phyloP scores from a whole-genome alignment of 1,284 basidiomycete genomes.

The Amylostereum areolatum region DNA sequence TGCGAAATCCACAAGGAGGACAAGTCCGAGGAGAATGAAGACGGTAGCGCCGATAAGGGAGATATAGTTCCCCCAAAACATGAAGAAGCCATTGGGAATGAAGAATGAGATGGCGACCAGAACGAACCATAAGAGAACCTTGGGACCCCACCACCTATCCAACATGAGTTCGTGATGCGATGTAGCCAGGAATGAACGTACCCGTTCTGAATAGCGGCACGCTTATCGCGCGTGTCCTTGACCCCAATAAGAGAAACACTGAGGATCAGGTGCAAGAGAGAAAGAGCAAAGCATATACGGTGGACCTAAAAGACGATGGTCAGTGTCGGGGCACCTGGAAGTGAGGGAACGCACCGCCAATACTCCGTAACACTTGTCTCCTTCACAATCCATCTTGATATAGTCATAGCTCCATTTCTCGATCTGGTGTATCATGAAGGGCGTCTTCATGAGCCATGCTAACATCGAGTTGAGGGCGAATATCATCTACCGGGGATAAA shows the following conservation, averaged over 20 bases:
- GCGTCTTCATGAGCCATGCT: constrained; percentile 94
- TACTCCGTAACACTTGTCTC: constrained; percentile 93
- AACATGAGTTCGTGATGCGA: constrained; percentile 2
- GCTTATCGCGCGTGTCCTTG: constrained; percentile 83
- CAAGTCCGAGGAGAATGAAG: constrained; percentile 95
- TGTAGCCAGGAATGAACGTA: constrained; percentile 27
- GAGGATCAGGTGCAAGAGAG: constrained; percentile 85
- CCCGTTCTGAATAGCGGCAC: constrained; percentile 97
- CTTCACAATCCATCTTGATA: constrained; percentile 95
- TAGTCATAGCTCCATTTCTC: constrained; percentile 95
- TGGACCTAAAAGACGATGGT: constrained; percentile 62
- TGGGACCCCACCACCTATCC: constrained; percentile 96
- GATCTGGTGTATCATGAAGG: constrained; percentile 81
- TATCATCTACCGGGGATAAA: constrained; percentile 91
- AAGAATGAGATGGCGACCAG: constrained; percentile 83
- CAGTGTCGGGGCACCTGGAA: background rate
- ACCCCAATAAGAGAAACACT: constrained; percentile 81
- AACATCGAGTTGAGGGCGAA: constrained; percentile 95
- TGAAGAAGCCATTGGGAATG: constrained; percentile 92
- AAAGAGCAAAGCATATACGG: constrained; percentile 92
- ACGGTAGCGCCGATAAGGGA: constrained; percentile 87
- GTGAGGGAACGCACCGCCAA: constrained; percentile 60
- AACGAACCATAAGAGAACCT: constrained; percentile 81
- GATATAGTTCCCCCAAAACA: constrained; percentile 94
- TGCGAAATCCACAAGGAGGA: constrained; percentile 97